Base-by-base conservation (phyloP, 2,329 filamentous ascomycete species). In the Fusarium sp. region DNA sequence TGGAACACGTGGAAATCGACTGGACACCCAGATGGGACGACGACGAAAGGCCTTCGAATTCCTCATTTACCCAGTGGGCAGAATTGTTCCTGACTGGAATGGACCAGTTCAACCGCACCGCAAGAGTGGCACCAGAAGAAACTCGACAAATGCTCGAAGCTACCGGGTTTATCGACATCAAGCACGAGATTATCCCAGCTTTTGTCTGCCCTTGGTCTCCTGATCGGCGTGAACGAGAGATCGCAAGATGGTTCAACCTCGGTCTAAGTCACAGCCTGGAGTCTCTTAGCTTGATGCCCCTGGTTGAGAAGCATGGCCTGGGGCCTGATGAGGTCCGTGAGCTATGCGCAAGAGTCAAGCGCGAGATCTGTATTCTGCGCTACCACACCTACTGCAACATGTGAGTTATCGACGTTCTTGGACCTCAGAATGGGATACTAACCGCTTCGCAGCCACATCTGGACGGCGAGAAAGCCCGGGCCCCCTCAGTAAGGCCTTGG, bases 1-100 rank as follows among this genome's bases (percentile, higher is more conserved):
- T 98, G 65, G 95, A 98, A 83, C 95, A 97, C 76, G 90, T 97
- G 57, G 96, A 98, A 81, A 93, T 98, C 64, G 95, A 98, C 82
- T 94, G 94, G 82, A 86, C 89, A 57, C 94, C 95, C 20, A 90
- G 90, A 61, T 93, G 91, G 79, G 92, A 95, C 72, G 91, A 94
- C 76, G 87, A 88, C 39, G 90, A 90, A 1, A 83, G 93, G 16
- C 87, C 89, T 13, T 74, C 83, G 5, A 84, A 90, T 41, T 90
- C 92, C 9, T 85, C 87, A 32, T 84, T 96, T 18, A 83, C 86
- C 52, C 84, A 90, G 76, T 98, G 95, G 95, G 92, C 92, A 71
- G 84, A 89, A 30, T 89, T 90, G 67, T 85, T 97, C 66, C 87
- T 90, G 57, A 87, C 90, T 67, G 93, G 93, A 50, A 95, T 95